Percentiles rank a stretch among this genome's conserved stretches.
Conservation (phyloP, 2,329 filamentous ascomycete genomes). For the Leptographium flavum region DNA sequence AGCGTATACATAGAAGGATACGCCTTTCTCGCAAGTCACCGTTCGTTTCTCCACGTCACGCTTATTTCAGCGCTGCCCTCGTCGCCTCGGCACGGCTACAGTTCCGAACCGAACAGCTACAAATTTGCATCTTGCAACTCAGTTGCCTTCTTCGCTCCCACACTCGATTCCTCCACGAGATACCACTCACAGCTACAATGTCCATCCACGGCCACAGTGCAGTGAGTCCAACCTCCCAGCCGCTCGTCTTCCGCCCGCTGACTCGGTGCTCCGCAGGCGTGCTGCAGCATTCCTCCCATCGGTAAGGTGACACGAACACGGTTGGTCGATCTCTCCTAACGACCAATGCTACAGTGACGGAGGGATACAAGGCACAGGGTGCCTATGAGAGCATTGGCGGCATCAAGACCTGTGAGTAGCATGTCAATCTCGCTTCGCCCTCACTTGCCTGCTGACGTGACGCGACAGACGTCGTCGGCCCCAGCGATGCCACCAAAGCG, state of each 20-base stretch:
- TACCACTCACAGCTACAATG: no score
- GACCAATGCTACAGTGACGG: constrained; percentile 14
- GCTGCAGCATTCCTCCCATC: constrained; percentile 32
- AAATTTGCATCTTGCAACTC: neutral
- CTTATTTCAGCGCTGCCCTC: neutral
- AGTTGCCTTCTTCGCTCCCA: constrained; percentile 6
- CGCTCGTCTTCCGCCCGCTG: no score
- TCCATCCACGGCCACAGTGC: constrained; percentile 23
- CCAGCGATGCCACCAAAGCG: constrained; percentile 36
- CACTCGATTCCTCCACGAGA: no score
- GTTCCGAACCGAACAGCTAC: neutral
- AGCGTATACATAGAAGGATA: no score
- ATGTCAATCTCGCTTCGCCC: no score
- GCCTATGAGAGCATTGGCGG: constrained; percentile 28
- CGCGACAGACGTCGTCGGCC: constrained; percentile 30
- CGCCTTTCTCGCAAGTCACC: no score
- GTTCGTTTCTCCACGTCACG: neutral
- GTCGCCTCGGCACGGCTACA: neutral
- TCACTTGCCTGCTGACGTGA: neutral
- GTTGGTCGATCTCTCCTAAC: no score
- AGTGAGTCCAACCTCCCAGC: constrained; percentile 6
- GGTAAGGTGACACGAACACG: constrained; percentile 3
- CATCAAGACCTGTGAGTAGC: constrained; percentile 29
- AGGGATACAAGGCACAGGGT: constrained; percentile 30
- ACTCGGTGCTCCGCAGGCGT: constrained; percentile 13